Base-by-base conservation (phyloP, 2,329 filamentous ascomycete genomes). In the Arthrobotrys conoides region DNA sequence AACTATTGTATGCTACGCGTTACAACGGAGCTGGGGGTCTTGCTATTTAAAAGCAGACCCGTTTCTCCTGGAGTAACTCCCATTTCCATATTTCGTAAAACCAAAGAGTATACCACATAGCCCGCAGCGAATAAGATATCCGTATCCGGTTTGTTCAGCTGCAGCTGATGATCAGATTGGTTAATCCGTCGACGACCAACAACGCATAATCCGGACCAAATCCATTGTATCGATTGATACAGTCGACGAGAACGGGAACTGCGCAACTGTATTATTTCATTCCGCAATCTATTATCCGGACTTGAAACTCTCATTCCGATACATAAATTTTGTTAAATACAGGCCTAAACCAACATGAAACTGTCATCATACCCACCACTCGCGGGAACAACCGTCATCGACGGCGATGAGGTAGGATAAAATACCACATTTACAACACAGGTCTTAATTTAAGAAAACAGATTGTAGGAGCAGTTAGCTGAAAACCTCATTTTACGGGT, bases 361-460 rank as follows among this genome's bases (percentile, higher is more conserved):
- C 22, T 78, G 30, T 72, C 75, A 57, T 72, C 61, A 27, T 55
- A 78, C 16, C 75, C 75, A 22, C 75, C 75, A 24, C 75, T 78
- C 16, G 53, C 63, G 18, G 68, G 68, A 24, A 78, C 75, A 5
- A 78, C 75, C n/a, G 64, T 78, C 36, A 46, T 78, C 46, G 75
- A 72, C 46, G 53, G 64, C 36, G 75, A 78, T 63, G 53, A 78
- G 68, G 75, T 78, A 63, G n/a, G 48, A 24, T 6, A 38, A 66
- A 64, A 57, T 72, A 64, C 73, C 67, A 66, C 75, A 53, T 36
- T 24, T 61, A 2, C 67, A 71, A 63, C 38, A 20, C 38, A 71
- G n/a, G n/a, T n/a, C n/a, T n/a, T n/a, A n/a, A n/a, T n/a, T n/a
- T n/a, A n/a, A n/a, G n/a, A n/a, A n/a, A n/a, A n/a, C n/a, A n/a